These are phyloP conservation scores for Sanguinoderma infundibulare DNA, from an alignment of 1,284 basidiomycete species.

Conservation along the genomic window DNA sequence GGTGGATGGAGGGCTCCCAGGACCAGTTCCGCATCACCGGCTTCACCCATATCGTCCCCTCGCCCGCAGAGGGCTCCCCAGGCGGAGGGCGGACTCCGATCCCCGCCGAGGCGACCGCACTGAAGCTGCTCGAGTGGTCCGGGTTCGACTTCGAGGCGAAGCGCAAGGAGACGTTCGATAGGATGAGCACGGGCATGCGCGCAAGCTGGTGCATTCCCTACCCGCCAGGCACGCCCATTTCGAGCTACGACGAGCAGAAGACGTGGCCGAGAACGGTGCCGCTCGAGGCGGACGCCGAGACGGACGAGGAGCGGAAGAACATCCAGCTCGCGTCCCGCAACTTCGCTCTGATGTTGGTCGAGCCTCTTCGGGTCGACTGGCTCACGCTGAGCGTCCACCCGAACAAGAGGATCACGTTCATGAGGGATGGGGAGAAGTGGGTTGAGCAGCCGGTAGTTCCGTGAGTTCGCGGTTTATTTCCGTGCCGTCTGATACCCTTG, in stretches of 20 bases:
- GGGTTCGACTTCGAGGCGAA: conserved; percentile 67
- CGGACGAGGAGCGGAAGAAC: conserved; percentile 45
- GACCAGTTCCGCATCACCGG: conserved; percentile 68
- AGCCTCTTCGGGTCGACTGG: conserved; percentile 67
- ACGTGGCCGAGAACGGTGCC: conserved; percentile 56
- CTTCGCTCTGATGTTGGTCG: conserved; percentile 68
- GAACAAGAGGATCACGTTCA: conserved; percentile 59
- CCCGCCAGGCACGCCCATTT: conserved; percentile 54
- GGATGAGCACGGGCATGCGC: conserved; percentile 59
- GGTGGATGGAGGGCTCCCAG: conserved; percentile 59
- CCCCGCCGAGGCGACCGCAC: conserved; percentile 32
- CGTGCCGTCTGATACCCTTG: not conserved
- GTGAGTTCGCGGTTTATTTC: conserved; percentile 35
- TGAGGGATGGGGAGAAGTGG: conserved; percentile 47
- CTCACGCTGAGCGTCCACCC: conserved; percentile 58
- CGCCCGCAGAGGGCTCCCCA: conserved; percentile 15
- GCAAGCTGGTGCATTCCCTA: conserved; percentile 66
- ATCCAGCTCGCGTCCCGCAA: conserved; percentile 58
- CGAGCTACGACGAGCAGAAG: conserved; percentile 55
- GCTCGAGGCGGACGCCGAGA: conserved; percentile 46
- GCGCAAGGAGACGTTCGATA: conserved; percentile 55
- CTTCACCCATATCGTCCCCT: conserved; percentile 50
- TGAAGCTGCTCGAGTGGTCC: conserved; percentile 41
- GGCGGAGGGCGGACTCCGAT: conserved; percentile 14
- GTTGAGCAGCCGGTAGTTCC: conserved; percentile 61